Percentiles rank a stretch among this genome's conserved stretches.
Evolutionary conservation across 805 yeast species (phyloP).

Genomic region (Wickerhamia fluorescens): DNA sequence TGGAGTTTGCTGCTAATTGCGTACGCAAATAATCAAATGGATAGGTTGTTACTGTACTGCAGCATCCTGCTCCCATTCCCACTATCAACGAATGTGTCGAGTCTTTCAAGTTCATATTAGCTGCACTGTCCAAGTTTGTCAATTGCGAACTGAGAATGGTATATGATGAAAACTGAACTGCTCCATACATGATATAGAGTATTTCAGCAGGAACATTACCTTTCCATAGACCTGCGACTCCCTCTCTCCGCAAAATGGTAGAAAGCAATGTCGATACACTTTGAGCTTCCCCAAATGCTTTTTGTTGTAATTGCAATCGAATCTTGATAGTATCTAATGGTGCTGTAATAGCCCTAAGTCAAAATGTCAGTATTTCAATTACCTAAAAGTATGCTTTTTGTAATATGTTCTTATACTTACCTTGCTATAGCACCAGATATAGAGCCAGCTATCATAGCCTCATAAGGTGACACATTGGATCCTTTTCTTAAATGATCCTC

Average conservation of each 20-base stretch:
- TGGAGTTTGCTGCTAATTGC: constrained; percentile 63
- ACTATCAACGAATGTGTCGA: constrained; percentile 44
- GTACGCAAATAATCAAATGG: constrained; percentile 91
- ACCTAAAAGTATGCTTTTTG: too few relatives aligned
- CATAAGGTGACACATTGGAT: constrained; percentile 42
- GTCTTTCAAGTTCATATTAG: constrained; percentile 19
- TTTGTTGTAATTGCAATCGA: constrained; percentile 55
- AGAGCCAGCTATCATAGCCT: constrained; percentile 65
- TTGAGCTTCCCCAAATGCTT: constrained; percentile 8
- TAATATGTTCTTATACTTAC: constrained; percentile 26
- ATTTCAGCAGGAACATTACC: constrained; percentile 91
- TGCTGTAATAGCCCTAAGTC: constrained; percentile 51
- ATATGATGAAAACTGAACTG: constrained; percentile 72
- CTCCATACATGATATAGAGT: constrained; percentile 81
- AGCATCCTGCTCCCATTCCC: constrained; percentile 73
- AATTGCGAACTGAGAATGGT: constrained; percentile 44
- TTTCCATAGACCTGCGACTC: constrained; percentile 80
- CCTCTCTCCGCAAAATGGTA: constrained; percentile 54
- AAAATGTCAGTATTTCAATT: constrained; percentile 16
- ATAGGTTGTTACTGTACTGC: constrained; percentile 69
- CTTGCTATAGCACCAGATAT: constrained; percentile 53
- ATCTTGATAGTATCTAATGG: constrained; percentile 78
- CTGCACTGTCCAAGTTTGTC: constrained; percentile 17
- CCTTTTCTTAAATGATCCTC: constrained; percentile 45
- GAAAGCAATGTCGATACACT: constrained; percentile 20